Evolutionary conservation across 306 rosid species (phyloP), one percentile per base, ranked within the genome.

Genomic region (Casuarina glauca): DNA sequence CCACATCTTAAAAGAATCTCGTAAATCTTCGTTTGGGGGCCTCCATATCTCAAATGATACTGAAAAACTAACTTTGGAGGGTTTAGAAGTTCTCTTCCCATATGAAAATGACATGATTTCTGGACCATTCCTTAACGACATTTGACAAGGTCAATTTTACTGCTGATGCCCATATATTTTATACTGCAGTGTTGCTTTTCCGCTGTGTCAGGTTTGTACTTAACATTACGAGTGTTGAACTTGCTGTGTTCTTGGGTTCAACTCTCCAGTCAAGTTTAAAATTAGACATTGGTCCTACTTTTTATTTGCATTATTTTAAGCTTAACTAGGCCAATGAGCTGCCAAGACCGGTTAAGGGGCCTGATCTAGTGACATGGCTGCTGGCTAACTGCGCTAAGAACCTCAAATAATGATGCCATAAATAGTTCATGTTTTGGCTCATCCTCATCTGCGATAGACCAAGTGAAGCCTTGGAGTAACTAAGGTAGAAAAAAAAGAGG

Each of bases 391-490:
- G 26, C 17, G 73, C 43, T 52, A 39, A 48, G 17, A 63, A 68
- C 51, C 74, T 63, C 39, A 73, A 39, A 73, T 61, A 20, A 74
- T 75, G 71, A 43, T 15, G 11, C 13, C 43, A 53, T 71, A 16
- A 58, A 60, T 20, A 55, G 44, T 48, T 73, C 64, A 73, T 81
- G 79, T 76, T 78, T 63, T 50, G 75, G 44, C 72, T 63, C 26
- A 15, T 68, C 50, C 71, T 61, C 76, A 8, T 35, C 72, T 54
- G 35, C 76, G 69, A 78, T 53, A 58, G 64, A 57, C 54, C n/a
- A 61, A 70, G 70, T 44, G 70, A 74, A 74, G 51, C 64, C 52
- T 61, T 16, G 45, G 67, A 66, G 52, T 74, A 50, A 70, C 45
- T 67, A 20, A 66, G 32, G 74, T 51, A 52, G 71, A 77, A 73